A percentile compares a stretch with the other conserved stretches of the same genome.
Evolutionary conservation across 2,329 filamentous ascomycete species (phyloP).

Genomic region (Ceratocystis smalleyi): DNA sequence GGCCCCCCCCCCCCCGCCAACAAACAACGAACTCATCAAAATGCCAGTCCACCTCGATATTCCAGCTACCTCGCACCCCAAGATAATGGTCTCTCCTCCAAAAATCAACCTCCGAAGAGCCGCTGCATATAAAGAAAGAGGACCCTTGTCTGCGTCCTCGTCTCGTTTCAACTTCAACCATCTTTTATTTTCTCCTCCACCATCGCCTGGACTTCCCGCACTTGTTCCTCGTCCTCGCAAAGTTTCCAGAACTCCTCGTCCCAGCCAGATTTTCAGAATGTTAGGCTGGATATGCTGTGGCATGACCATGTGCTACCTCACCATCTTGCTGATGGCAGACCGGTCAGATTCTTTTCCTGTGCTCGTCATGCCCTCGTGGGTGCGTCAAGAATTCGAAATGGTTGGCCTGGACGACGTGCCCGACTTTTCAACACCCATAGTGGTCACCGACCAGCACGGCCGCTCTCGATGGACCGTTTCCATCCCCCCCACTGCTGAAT

Average conservation of each 20-base stretch:
- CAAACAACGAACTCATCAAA: constrained; percentile 10
- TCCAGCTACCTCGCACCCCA: constrained; percentile 30
- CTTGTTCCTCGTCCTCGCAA: constrained; percentile 51
- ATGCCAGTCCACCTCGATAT: constrained; percentile 36
- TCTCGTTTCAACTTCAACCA: constrained; percentile 52
- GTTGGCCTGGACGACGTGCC: constrained; percentile 51
- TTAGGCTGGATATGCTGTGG: constrained; percentile 39
- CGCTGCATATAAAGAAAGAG: constrained; percentile 42
- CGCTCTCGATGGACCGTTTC: constrained; percentile 64
- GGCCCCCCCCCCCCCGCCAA: constrained; percentile 9
- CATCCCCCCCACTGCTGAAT: constrained; percentile 50
- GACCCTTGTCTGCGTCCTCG: constrained; percentile 43
- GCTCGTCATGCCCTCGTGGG: constrained; percentile 15
- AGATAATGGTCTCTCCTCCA: constrained; percentile 38
- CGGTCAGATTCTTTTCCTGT: constrained; percentile 21
- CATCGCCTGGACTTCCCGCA: constrained; percentile 55
- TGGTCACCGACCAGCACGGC: constrained; percentile 50
- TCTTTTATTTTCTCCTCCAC: constrained; percentile 49
- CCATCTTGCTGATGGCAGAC: constrained; percentile 22
- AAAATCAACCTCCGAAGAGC: constrained; percentile 44
- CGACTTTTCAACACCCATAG: constrained; percentile 55
- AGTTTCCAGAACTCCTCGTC: constrained; percentile 39
- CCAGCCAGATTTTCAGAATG: constrained; percentile 41
- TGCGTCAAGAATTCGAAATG: constrained; percentile 45
- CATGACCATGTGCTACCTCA: constrained; percentile 36